Percentiles rank a stretch among this genome's conserved stretches.
Evolutionary conservation across 805 yeast species (phyloP).

Genomic region (Saccharomycopsis fibuligera): DNA sequence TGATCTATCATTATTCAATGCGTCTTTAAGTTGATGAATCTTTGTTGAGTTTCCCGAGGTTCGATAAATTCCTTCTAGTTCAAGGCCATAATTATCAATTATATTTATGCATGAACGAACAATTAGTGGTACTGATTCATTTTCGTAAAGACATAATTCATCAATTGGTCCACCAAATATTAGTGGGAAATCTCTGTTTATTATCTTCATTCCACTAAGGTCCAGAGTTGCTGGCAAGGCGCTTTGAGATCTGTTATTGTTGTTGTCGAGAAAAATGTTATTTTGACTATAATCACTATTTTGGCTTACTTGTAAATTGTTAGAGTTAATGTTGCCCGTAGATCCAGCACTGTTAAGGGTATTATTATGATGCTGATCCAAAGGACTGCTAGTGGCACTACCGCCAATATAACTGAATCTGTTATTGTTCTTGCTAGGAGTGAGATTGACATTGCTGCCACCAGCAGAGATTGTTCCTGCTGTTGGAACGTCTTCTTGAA

Average conservation of each 20-base stretch:
- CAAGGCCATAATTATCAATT: slow-evolving; percentile 77
- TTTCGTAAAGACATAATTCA: slow-evolving; percentile 68
- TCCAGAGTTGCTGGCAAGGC: slow-evolving; percentile 18
- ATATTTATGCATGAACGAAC: slow-evolving; percentile 85
- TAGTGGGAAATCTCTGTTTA: slow-evolving; percentile 8
- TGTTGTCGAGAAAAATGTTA: background rate
- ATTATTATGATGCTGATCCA: too few species aligned
- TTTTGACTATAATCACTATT: background rate
- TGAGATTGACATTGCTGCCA: too few species aligned
- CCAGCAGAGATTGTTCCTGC: too few species aligned
- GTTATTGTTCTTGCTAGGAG: slow-evolving; percentile 1
- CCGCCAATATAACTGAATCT: background rate
- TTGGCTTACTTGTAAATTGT: background rate
- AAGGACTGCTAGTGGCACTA: background rate
- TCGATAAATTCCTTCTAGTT: slow-evolving; percentile 85
- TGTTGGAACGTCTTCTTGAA: slow-evolving; percentile 3
- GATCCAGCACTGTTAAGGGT: background rate
- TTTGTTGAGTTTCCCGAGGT: slow-evolving; percentile 73
- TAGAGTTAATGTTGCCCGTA: background rate
- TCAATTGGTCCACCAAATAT: slow-evolving; percentile 87
- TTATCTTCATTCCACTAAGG: slow-evolving; percentile 2
- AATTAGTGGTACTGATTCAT: slow-evolving; percentile 85
- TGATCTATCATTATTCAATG: slow-evolving; percentile 71
- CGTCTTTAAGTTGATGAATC: slow-evolving; percentile 63
- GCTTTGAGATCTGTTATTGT: slow-evolving; percentile 12